A percentile compares a stretch with the other conserved stretches of the same genome.
phyloP scores from a whole-genome alignment of 169 alveolate species.

The Neospora caninum region DNA sequence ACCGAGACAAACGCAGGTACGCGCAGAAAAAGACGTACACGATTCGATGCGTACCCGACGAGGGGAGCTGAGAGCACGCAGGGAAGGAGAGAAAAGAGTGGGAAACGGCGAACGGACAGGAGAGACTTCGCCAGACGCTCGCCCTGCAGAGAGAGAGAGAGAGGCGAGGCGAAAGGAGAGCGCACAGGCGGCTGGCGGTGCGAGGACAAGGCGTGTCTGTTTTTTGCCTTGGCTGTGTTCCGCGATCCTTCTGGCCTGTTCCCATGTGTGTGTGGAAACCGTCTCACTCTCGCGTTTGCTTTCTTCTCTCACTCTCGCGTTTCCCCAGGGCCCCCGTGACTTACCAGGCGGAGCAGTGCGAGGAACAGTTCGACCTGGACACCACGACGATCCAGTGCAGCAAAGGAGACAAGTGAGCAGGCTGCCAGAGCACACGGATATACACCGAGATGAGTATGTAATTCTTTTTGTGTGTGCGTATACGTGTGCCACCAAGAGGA shows the following conservation, averaged over 20 bases:
- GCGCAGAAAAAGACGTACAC: background rate
- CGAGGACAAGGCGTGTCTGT: background rate
- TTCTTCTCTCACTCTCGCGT: background rate
- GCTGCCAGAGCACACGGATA: background rate
- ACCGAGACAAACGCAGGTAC: slow-evolving; percentile 66
- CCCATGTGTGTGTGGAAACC: too few species aligned
- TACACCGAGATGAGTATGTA: too few species aligned
- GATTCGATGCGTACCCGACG: background rate
- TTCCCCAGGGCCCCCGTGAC: slow-evolving; percentile 49
- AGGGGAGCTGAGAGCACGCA: background rate
- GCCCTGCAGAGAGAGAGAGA: too few species aligned
- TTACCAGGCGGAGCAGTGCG: slow-evolving; percentile 70
- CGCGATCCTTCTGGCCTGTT: background rate
- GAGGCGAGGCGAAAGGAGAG: too few species aligned
- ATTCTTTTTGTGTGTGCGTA: too few species aligned
- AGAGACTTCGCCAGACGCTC: too few species aligned
- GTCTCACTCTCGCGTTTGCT: background rate
- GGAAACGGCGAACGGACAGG: too few species aligned
- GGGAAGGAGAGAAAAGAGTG: background rate
- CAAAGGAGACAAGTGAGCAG: slow-evolving; percentile 67
- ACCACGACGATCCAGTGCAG: slow-evolving; percentile 49
- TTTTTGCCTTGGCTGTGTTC: background rate
- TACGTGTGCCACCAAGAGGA: too few species aligned
- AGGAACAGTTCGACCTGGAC: slow-evolving; percentile 69
- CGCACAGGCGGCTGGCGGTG: too few species aligned